Evolutionary conservation across 2,329 filamentous ascomycete species (phyloP), one percentile per base, ranked within the genome.

Genomic region (Penicillium sp.): DNA sequence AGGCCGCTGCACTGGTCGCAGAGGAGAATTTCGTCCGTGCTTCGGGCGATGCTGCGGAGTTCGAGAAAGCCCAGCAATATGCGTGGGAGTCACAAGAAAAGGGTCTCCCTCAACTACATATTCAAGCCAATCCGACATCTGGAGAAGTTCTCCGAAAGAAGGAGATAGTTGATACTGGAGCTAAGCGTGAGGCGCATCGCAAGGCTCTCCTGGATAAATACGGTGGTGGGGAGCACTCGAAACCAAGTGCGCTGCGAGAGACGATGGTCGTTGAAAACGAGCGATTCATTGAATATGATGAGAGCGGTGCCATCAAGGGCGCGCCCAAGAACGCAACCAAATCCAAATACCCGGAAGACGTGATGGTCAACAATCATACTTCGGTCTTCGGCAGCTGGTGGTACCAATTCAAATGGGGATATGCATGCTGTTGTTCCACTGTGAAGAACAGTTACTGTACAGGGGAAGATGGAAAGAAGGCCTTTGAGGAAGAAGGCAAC

Each of bases 361-460:
- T 97, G 0, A 79, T 89, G 54, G 84, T 89, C 73, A 93, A 96
- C 79, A 99, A 99, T 70, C 94, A 99, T 77, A 91, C 86, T 3
- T 88, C 89, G 0, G 88, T 96, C 3, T 99, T 92, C 90, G 94
- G 94, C 49, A 96, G 92, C 69, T 99, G 94, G 94, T 99, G 94
- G 94, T 85, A 87, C 53, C 87, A 91, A 70, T 97, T 97, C 78
- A 85, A 89, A 75, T 99, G 94, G 94, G 94, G 94, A 1, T 99
- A 96, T 75, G 85, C 90, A 23, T 99, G 94, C 75, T 99, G 94
- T 79, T 92, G 95, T 73, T 96, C 92, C 0, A 88, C 87, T 23
- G 85, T 96, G 62, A 97, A 96, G 78, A 97, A 99, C 76, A 96
- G 92, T 69, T 99, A 97, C 71, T 99, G 94, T 75, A 97, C 93